Percentiles rank a stretch among this genome's conserved stretches.
These are phyloP conservation scores for Aeschynomene evenia DNA, from an alignment of 306 rosid genomes.

Conservation along the genomic window DNA sequence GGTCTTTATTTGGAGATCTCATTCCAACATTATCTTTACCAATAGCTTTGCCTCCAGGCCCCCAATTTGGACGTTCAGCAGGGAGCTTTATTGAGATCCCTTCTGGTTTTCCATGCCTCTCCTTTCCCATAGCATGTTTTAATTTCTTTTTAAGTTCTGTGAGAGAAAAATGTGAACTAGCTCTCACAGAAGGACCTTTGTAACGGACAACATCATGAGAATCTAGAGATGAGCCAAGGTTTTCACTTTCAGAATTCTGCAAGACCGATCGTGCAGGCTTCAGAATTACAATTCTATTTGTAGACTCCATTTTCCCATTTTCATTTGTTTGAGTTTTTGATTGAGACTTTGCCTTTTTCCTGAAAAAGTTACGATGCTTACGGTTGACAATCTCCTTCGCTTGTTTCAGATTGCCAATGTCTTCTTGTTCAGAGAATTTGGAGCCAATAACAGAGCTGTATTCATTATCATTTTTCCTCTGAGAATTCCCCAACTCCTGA, in stretches of 20 bases:
- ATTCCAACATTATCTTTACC: conserved; percentile 56
- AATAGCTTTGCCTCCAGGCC: conserved; percentile 39
- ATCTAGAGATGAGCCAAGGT: conserved; percentile 32
- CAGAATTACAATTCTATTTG: conserved; percentile 78
- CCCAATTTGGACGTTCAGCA: conserved; percentile 19
- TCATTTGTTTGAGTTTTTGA: conserved; percentile 41
- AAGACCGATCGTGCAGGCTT: conserved; percentile 58
- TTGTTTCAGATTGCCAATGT: conserved; percentile 41
- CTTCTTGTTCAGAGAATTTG: conserved; percentile 47
- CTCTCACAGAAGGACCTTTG: conserved; percentile 51
- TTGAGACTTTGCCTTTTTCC: conserved; percentile 66
- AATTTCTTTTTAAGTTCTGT: conserved; percentile 76
- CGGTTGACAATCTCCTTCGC: conserved; percentile 51
- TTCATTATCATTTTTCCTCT: conserved; percentile 39
- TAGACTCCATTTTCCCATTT: conserved; percentile 45
- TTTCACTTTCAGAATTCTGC: conserved; percentile 47
- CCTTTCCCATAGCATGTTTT: conserved; percentile 83
- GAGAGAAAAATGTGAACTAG: conserved; percentile 70
- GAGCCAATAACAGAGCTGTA: conserved; percentile 41
- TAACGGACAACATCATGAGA: conserved; percentile 38
- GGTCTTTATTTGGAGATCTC: conserved; percentile 68
- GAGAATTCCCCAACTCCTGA: conserved; percentile 60
- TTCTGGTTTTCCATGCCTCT: conserved; percentile 50
- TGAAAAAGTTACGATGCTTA: conserved; percentile 64
- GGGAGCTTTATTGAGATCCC: conserved; percentile 33